Conservation (phyloP, 2,329 filamentous ascomycete genomes). For the Colletotrichum plurivorum region DNA sequence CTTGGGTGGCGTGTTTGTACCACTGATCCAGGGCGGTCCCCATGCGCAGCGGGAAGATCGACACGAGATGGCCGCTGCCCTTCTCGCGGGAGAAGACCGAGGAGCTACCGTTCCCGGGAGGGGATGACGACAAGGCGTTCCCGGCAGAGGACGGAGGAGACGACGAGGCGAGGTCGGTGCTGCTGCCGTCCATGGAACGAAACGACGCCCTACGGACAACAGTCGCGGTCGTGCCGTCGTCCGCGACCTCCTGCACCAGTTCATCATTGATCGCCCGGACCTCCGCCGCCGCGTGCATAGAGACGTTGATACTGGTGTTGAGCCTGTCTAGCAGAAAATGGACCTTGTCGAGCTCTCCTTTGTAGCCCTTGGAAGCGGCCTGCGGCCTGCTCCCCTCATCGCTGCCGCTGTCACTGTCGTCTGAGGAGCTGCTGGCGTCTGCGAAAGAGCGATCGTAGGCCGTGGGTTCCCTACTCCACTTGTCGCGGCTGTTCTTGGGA, state of each 20-base stretch:
- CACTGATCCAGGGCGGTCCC: not conserved
- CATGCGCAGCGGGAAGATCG: constrained; percentile 1
- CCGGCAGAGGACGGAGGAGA: not conserved
- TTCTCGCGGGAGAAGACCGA: not conserved
- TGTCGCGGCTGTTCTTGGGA: not conserved
- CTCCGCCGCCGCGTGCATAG: not conserved
- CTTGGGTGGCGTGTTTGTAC: not conserved
- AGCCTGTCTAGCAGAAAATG: not conserved
- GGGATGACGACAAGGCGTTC: not conserved
- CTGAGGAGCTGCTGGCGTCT: not conserved
- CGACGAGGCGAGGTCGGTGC: not conserved
- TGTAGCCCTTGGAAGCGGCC: not conserved
- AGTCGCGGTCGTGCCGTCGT: not conserved
- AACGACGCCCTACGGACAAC: not conserved
- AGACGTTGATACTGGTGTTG: not conserved
- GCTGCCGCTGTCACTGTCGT: not conserved
- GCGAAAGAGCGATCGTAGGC: not conserved
- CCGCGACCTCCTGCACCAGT: not conserved
- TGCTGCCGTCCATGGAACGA: not conserved
- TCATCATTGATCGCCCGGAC: not conserved
- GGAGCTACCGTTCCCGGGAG: not conserved
- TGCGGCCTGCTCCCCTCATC: not conserved
- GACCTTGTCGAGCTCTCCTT: not conserved
- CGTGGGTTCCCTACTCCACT: not conserved
- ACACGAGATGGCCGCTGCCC: not conserved